Conservation (phyloP, 345 rosid species). For the Eucalyptus urophylla region DNA sequence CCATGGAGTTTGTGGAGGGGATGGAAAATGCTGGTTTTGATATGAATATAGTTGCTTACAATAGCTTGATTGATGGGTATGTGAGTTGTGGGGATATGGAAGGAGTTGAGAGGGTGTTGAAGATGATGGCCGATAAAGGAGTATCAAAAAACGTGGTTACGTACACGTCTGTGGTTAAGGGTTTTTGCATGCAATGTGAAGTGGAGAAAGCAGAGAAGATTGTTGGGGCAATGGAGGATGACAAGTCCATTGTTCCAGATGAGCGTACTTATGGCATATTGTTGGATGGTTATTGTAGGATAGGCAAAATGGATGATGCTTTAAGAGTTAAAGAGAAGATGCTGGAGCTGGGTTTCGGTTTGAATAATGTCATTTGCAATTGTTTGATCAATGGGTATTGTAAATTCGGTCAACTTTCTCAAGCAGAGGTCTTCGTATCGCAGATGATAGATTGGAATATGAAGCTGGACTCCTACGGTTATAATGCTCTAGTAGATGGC, state of each 20-base stretch:
- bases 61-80: slow-evolving; percentile 72
- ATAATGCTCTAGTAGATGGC: slow-evolving; percentile 70
- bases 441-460: slow-evolving; percentile 45
- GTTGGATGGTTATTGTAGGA: slow-evolving; percentile 69
- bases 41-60: slow-evolving; percentile 54
- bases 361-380: slow-evolving; percentile 62
- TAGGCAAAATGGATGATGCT: slow-evolving; percentile 49
- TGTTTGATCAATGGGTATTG: slow-evolving; percentile 74
- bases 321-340: slow-evolving; percentile 45
- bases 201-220: slow-evolving; percentile 53
- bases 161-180: slow-evolving; percentile 45
- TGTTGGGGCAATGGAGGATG: slow-evolving; percentile 3
- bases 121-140: slow-evolving; percentile 38
- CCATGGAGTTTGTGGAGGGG: slow-evolving; percentile 28
- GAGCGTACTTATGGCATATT: slow-evolving; percentile 59
- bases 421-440: slow-evolving; percentile 31
- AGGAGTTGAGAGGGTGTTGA: slow-evolving; percentile 26
- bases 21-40: slow-evolving; percentile 46
- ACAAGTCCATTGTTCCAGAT: slow-evolving; percentile 28
- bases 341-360: slow-evolving; percentile 44
- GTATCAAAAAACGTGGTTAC: slow-evolving; percentile 41
- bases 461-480: slow-evolving; percentile 62
- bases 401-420: slow-evolving; percentile 35
- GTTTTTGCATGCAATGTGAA: slow-evolving; percentile 35
- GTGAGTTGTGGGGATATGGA: slow-evolving; percentile 45